Base-by-base conservation (phyloP, 2,329 filamentous ascomycete species). In the Colletotrichum musicola region DNA sequence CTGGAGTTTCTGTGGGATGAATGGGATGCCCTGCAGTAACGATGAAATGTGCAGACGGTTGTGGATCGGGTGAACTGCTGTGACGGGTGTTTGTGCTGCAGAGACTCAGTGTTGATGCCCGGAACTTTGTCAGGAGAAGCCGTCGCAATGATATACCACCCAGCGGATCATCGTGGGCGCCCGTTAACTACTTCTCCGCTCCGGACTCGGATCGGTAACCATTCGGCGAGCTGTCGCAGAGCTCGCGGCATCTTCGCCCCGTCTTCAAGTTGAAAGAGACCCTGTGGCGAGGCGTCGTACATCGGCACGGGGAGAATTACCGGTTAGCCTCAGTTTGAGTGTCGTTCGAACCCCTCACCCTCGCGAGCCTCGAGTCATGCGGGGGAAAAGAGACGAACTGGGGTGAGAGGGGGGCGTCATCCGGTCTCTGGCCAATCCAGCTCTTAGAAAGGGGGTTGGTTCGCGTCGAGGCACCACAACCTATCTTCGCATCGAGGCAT, bases 401-500 rank as follows among this genome's bases (percentile, higher is more conserved):
- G 16, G 16, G 4, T 46, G 44, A 4, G 6, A 18, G 9, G 16
- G 14, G 16, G 16, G 6, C 25, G 12, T 9, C 22, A 5, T 22
- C 18, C 42, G 18, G 55, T 6, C n/a, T 42, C 7, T 2, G 51
- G 25, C 35, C 22, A 44, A 51, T 64, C 46, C 10, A 20, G 20
- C 4, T 20, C 3, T 1, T 35, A 1, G 12, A 5, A 2, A 13
- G 35, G 6, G 1, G 5, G n/a, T 18, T 42, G 14, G 7, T 50
- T 58, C 62, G 54, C 53, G 25, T 57, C 61, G 61, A 63, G 61
- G 25, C 27, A 59, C 4, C 38, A 12, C 3, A 49, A 10, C 5
- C 5, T 12, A 14, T 12, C 42, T 47, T 63, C 61, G 61, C 51
- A 10, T 64, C 62, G 62, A 64, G 62, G 62, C 35, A 16, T 10